phyloP scores from a whole-genome alignment of 2,329 filamentous ascomycete genomes.

The Fusarium sp. region DNA sequence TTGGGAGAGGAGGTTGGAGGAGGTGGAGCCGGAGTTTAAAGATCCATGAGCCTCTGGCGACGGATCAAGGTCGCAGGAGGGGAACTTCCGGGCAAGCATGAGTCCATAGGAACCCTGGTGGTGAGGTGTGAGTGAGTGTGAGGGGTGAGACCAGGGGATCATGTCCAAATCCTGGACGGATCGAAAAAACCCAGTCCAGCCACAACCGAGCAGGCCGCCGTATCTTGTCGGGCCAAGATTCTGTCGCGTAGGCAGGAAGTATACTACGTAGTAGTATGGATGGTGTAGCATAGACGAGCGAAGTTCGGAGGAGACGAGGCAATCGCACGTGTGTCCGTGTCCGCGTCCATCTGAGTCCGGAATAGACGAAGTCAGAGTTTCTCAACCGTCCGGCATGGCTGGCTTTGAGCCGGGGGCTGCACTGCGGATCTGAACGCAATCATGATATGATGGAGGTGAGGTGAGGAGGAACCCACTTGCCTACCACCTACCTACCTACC shows the following conservation, averaged over 20 bases:
- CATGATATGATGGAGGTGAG: slow-evolving; percentile 37
- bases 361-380: slow-evolving; percentile 37
- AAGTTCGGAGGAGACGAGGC: slow-evolving; percentile 8
- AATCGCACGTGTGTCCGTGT: slow-evolving; percentile 19
- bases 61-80: slow-evolving; percentile 36
- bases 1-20: slow-evolving; percentile 40
- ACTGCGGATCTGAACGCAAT: slow-evolving; percentile 11
- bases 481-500: not conserved
- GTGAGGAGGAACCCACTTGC: not conserved
- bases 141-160: slow-evolving; percentile 42
- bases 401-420: not conserved
- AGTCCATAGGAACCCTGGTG: slow-evolving; percentile 34
- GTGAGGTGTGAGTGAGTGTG: slow-evolving; percentile 29
- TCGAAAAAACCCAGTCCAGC: slow-evolving; percentile 23
- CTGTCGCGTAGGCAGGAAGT: slow-evolving; percentile 1
- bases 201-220: slow-evolving; percentile 26
- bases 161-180: slow-evolving; percentile 31
- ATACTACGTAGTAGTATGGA: slow-evolving; percentile 11
- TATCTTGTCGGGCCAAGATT: slow-evolving; percentile 14
- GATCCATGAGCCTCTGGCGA: slow-evolving; percentile 41
- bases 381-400: slow-evolving; percentile 10
- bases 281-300: not conserved
- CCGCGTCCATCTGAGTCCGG: slow-evolving; percentile 12
- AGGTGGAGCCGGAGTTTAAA: slow-evolving; percentile 46
- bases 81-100: slow-evolving; percentile 31